Percentiles rank a stretch among this genome's conserved stretches.
Conservation (phyloP, 164 flowering plant species). For the Magnolia officinalis region DNA sequence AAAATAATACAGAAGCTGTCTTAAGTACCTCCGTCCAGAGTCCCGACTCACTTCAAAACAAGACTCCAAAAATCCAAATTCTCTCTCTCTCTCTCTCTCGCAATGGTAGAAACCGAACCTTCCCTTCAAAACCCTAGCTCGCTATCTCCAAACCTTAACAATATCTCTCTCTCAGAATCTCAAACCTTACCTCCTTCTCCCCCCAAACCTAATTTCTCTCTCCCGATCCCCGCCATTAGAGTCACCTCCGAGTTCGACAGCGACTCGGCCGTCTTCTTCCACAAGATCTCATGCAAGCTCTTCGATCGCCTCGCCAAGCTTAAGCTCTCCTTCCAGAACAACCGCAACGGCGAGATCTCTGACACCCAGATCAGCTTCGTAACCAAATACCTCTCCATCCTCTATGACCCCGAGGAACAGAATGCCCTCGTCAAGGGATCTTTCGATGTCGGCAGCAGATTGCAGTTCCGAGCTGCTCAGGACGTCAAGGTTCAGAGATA, state of each 20-base stretch:
- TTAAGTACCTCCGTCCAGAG: too few species aligned
- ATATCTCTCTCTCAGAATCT: background rate
- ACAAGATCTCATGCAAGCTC: slow-evolving; percentile 84
- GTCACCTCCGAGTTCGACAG: slow-evolving; percentile 87
- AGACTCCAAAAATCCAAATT: background rate
- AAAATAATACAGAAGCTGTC: too few species aligned
- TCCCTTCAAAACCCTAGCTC: background rate
- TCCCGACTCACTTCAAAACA: background rate
- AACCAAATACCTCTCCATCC: slow-evolving; percentile 56
- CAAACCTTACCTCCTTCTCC: background rate
- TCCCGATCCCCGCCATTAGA: slow-evolving; percentile 53
- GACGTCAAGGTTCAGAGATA: slow-evolving; percentile 55
- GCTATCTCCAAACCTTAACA: background rate
- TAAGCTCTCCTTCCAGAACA: slow-evolving; percentile 61
- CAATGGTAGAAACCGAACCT: background rate
- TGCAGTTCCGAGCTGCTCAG: slow-evolving; percentile 54
- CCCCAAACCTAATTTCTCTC: slow-evolving; percentile 26
- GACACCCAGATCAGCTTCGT: slow-evolving; percentile 50
- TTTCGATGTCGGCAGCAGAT: slow-evolving; percentile 40
- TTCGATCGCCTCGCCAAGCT: slow-evolving; percentile 75
- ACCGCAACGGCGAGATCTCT: slow-evolving; percentile 48
- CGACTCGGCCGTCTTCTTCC: slow-evolving; percentile 55
- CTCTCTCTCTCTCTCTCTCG: background rate
- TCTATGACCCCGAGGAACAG: slow-evolving; percentile 62
- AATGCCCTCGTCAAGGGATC: slow-evolving; percentile 50